A percentile compares a stretch with the other conserved stretches of the same genome.
Conservation (phyloP, 2,329 filamentous ascomycete species). For the Colletotrichum navitas region DNA sequence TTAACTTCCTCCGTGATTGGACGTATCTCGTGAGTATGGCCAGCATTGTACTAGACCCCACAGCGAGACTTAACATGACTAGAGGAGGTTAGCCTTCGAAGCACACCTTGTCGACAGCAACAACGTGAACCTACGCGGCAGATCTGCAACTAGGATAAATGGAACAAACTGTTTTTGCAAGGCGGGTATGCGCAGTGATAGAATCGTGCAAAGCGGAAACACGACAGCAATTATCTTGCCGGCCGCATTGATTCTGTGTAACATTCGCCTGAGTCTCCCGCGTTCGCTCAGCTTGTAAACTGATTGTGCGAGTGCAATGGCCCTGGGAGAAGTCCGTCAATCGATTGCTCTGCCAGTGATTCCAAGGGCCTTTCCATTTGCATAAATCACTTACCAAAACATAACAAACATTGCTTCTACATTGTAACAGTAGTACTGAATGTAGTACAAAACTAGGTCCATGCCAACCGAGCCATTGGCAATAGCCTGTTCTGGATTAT, state of each 20-base stretch:
- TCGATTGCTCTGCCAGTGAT: background rate
- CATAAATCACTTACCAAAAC: background rate
- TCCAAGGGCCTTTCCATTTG: background rate
- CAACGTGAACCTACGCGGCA: background rate
- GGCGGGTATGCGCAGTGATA: background rate
- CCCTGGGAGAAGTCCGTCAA: background rate
- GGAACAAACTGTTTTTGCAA: background rate
- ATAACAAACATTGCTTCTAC: background rate
- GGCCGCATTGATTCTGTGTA: background rate
- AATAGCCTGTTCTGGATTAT: background rate
- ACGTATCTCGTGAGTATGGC: background rate
- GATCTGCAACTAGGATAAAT: background rate
- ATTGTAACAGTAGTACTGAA: background rate
- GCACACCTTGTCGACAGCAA: background rate
- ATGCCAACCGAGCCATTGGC: background rate
- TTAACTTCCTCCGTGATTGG: background rate
- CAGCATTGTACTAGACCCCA: background rate
- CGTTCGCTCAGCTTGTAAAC: background rate
- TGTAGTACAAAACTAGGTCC: background rate
- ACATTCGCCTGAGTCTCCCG: background rate
- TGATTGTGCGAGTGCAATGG: background rate
- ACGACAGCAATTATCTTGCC: background rate
- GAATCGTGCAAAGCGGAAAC: background rate
- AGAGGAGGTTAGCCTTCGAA: background rate
- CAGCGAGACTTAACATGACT: background rate